phyloP scores from a whole-genome alignment of 768 basidiomycete genomes.

The Tulasnella sp. region DNA sequence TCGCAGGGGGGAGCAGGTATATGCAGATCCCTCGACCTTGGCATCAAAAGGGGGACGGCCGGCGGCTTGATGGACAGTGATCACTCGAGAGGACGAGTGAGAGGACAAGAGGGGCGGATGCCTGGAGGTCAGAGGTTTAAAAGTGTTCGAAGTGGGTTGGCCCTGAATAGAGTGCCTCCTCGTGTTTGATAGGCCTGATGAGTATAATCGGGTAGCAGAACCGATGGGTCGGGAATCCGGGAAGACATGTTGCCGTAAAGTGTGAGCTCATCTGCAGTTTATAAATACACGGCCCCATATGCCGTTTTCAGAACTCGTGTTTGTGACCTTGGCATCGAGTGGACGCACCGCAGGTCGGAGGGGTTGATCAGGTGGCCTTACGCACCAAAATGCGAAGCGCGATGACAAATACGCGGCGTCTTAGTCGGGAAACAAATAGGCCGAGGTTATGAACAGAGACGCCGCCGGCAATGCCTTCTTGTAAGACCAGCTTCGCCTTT shows the following conservation, averaged over 20 bases:
- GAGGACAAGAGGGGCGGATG: neutral
- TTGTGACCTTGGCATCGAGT: neutral
- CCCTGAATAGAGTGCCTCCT: neutral
- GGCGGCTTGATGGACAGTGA: too few species aligned
- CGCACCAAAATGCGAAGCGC: neutral
- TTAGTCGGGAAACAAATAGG: neutral
- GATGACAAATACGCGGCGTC: neutral
- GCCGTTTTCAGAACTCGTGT: neutral
- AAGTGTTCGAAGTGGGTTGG: neutral
- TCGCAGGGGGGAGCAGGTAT: conserved; percentile 31
- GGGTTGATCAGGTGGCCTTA: neutral
- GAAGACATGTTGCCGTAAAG: neutral
- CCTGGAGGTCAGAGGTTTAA: neutral
- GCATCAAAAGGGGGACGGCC: neutral
- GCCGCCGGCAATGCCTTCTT: conserved; percentile 38
- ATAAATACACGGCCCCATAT: neutral
- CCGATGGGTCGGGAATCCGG: neutral
- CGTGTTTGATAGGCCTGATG: neutral
- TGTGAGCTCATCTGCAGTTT: neutral
- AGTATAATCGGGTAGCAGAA: too few species aligned
- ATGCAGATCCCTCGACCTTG: neutral
- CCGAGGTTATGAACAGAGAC: neutral
- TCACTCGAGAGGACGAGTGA: too few species aligned
- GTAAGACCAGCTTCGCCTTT: conserved; percentile 62
- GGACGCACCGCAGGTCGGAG: neutral